Evolutionary conservation across 371 early-diverging fungal species (phyloP).

Genomic region (Choanephora cucurbitarum): DNA sequence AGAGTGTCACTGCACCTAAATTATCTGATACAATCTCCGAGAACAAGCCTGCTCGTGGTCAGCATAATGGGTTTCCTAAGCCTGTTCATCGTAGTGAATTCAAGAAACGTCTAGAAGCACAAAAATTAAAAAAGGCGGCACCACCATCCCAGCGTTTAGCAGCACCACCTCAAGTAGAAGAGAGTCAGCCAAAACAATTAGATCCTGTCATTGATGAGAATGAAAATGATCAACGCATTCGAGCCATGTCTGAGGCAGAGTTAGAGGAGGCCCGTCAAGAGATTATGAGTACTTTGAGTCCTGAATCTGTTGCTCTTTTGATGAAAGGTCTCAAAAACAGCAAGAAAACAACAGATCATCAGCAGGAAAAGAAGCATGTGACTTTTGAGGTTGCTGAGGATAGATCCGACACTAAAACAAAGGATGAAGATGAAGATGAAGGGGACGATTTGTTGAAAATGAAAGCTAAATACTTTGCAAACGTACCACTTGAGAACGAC

Average conservation of each 20-base stretch:
- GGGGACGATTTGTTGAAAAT: conserved; percentile 55
- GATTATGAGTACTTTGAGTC: conserved; percentile 58
- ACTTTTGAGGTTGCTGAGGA: conserved; percentile 6
- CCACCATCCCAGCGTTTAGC: conserved; percentile 17
- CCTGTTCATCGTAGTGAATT: conserved; percentile 56
- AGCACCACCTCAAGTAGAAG: conserved; percentile 17
- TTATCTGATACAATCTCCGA: conserved; percentile 11
- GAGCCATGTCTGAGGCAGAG: conserved; percentile 62
- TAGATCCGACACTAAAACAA: conserved; percentile 10
- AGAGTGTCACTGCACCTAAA: conserved; percentile 27
- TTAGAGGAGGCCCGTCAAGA: conserved; percentile 62
- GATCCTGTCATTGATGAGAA: conserved; percentile 25
- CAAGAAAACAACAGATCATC: no score
- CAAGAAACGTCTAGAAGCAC: conserved; percentile 33
- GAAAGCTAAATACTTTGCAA: conserved; percentile 56
- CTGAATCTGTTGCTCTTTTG: conserved; percentile 52
- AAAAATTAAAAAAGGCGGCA: conserved; percentile 17
- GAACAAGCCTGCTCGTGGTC: conserved; percentile 25
- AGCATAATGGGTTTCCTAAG: conserved; percentile 55
- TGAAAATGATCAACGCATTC: conserved; percentile 59
- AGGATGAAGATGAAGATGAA: conserved; percentile 27
- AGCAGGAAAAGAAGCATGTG: conserved; percentile 9
- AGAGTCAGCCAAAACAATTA: conserved; percentile 1
- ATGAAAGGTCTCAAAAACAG: conserved; percentile 32
- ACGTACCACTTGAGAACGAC: conserved; percentile 62